These are phyloP conservation scores for Mucor saturninus DNA, from an alignment of 371 early-diverging fungal genomes.

Conservation along the genomic window DNA sequence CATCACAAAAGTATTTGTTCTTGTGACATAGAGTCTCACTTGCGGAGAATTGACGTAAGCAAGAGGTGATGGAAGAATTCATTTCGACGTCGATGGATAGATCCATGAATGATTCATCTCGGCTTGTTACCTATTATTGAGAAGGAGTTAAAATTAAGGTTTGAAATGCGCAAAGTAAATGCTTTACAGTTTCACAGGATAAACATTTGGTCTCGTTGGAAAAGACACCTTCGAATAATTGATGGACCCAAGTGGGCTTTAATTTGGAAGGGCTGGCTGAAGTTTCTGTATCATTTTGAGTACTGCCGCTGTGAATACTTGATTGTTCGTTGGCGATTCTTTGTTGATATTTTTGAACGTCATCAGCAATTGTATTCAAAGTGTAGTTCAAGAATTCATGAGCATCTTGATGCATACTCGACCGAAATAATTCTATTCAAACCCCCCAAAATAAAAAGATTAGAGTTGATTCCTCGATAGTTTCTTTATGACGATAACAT, in stretches of 20 bases:
- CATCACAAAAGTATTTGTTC: conserved; percentile 97
- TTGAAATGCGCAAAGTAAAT: neutral
- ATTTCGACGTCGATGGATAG: conserved; percentile 95
- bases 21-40: conserved; percentile 92
- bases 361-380: conserved; percentile 91
- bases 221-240: conserved; percentile 91
- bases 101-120: conserved; percentile 95
- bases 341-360: conserved; percentile 68
- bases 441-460: neutral
- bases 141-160: neutral
- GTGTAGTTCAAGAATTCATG: conserved; percentile 96
- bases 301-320: conserved; percentile 24
- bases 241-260: conserved; percentile 90
- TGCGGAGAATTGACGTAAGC: conserved; percentile 92
- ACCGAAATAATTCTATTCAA: conserved; percentile 82
- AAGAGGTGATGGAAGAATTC: conserved; percentile 91
- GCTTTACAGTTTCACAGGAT: conserved; percentile 88
- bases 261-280: conserved; percentile 6
- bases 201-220: conserved; percentile 96
- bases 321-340: conserved; percentile 15
- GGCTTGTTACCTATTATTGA: conserved; percentile 75
- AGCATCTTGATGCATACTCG: conserved; percentile 96
- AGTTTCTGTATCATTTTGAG: neutral
- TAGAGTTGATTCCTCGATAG: neutral
- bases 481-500: conserved; percentile 17